Percentiles rank a stretch among this genome's conserved stretches.
Conservation (phyloP, 257 asterid species). For the Prunella vulgaris region DNA sequence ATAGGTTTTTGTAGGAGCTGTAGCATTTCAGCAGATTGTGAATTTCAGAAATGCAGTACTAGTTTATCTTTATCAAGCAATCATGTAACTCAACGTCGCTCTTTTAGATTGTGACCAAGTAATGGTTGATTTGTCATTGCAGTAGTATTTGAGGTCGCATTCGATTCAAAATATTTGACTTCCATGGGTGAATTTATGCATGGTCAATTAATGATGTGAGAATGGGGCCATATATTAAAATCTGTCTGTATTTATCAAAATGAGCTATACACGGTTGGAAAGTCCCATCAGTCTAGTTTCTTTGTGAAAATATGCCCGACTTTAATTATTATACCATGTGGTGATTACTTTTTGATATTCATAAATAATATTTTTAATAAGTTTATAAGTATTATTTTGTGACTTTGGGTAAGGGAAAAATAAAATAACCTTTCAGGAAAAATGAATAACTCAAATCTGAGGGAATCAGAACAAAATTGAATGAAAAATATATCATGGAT, state of each 20-base stretch:
- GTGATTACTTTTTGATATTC: background rate
- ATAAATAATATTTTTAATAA: too few species aligned
- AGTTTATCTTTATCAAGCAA: conserved; percentile 16
- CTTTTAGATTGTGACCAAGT: background rate
- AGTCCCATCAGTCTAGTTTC: background rate
- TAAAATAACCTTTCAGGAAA: too few species aligned
- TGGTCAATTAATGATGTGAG: background rate
- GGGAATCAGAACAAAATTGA: too few species aligned
- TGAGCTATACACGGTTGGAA: background rate
- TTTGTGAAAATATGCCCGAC: too few species aligned
- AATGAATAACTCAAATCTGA: too few species aligned
- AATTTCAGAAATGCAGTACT: conserved; percentile 5
- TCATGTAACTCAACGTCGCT: conserved; percentile 17
- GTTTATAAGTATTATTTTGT: too few species aligned
- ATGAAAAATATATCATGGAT: background rate
- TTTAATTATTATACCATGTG: too few species aligned
- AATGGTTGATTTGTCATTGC: conserved; percentile 22
- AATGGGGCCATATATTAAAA: background rate
- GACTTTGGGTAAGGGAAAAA: too few species aligned
- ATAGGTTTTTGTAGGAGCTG: conserved; percentile 45
- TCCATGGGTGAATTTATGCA: background rate
- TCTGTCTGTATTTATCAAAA: background rate
- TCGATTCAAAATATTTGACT: background rate
- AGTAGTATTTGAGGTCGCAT: background rate
- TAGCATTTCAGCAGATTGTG: conserved; percentile 20